phyloP scores from a whole-genome alignment of 768 basidiomycete genomes.

The Tylopilus vinaceipallidus region DNA sequence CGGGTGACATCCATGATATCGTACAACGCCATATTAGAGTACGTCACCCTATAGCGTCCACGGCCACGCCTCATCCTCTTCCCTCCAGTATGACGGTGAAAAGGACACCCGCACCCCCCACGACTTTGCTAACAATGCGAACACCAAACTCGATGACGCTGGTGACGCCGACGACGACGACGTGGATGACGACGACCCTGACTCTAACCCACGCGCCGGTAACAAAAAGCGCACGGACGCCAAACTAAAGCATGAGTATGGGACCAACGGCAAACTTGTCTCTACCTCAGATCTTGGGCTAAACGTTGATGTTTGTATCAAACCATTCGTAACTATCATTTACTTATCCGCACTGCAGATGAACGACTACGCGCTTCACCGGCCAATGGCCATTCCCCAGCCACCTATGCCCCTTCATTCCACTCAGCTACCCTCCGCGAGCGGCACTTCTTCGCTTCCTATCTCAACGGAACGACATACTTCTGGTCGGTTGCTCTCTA shows the following conservation, averaged over 20 bases:
- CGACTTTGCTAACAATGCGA: slow-evolving; percentile 45
- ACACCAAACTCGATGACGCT: slow-evolving; percentile 34
- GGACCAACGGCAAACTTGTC: slow-evolving; percentile 17
- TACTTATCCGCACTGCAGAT: slow-evolving; percentile 20
- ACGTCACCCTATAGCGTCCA: slow-evolving; percentile 1
- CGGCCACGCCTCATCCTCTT: slow-evolving; percentile 11
- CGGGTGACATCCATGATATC: slow-evolving; percentile 65
- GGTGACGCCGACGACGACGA: slow-evolving; percentile 42
- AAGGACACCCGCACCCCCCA: slow-evolving; percentile 46
- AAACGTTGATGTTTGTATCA: slow-evolving; percentile 25
- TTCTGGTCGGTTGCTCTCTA: slow-evolving; percentile 31
- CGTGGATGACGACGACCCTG: slow-evolving; percentile 32
- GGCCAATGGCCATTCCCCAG: slow-evolving; percentile 34
- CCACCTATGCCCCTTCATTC: slow-evolving; percentile 33
- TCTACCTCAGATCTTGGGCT: slow-evolving; percentile 19
- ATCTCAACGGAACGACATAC: slow-evolving; percentile 34
- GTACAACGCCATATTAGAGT: slow-evolving; percentile 65
- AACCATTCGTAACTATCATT: not conserved
- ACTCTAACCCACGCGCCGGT: slow-evolving; percentile 17
- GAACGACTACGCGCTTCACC: slow-evolving; percentile 28
- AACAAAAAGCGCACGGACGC: slow-evolving; percentile 24
- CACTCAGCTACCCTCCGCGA: slow-evolving; percentile 21
- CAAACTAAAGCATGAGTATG: slow-evolving; percentile 33
- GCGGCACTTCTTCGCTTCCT: slow-evolving; percentile 29
- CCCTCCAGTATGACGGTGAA: slow-evolving; percentile 48